Evolutionary conservation across 2,329 filamentous ascomycete species (phyloP), one percentile per base, ranked within the genome.

Genomic region (Phyllosticta ampelicida): DNA sequence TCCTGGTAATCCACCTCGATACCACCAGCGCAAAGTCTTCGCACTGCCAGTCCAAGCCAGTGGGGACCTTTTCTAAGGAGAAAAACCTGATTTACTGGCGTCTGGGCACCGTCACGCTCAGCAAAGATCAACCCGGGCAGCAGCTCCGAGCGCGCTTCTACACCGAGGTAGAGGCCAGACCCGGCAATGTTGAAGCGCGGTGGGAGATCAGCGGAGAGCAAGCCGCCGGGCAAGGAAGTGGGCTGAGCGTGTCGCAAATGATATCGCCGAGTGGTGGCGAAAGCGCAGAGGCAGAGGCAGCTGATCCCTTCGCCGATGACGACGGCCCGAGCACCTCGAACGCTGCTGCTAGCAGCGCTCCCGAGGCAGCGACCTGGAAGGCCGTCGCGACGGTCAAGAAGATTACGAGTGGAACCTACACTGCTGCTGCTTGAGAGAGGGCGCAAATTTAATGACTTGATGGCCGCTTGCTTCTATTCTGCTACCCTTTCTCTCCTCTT

Each of bases 121-220:
- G 78, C 51, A 74, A 81, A 9, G 84, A 84, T 54, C 72, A 75
- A 29, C 71, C 75, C 36, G 80, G 83, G 63, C 80, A 86, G 66
- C 92, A 90, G 73, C 83, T 96, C 60, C 85, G 96, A 6, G 94
- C 90, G 60, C 83, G 90, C 2, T 87, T 99, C 64, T 76, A 86
- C 21, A 89, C 88, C 0, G 86, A 91, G 30, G 83, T 82, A 21
- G 78, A 83, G 55, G 83, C 88, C 0, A 84, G 83, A 62, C 82
- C 87, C 5, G 90, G 90, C 0, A 84, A 83, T 56, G 80, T 95
- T 9, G 92, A 99, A 70, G 89, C 89, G 0, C 79, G 86, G 58
- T 96, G 91, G 84, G 90, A 96, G 69, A 75, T 86, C 20, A 70
- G 67, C 51, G 79, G 76, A 1, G 76, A 80, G 48, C 73, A 80